A percentile compares a stretch with the other conserved stretches of the same genome.
Conservation (phyloP, 257 asterid species). For the Paulownia fortunei region DNA sequence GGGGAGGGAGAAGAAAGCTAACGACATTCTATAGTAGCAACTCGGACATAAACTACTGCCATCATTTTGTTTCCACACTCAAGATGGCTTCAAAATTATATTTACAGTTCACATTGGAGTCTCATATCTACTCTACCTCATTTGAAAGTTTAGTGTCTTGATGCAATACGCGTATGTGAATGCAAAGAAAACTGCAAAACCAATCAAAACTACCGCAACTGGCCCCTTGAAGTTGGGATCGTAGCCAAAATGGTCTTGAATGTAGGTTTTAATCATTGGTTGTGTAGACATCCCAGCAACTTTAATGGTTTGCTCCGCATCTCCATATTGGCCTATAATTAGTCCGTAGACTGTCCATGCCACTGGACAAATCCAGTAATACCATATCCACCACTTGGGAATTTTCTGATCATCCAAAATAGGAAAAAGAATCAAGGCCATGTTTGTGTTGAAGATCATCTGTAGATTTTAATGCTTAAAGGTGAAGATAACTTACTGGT, state of each 20-base stretch:
- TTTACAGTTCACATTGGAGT: constrained; percentile 7
- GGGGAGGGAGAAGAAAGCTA: background rate
- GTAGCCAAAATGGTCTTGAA: constrained; percentile 68
- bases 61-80: background rate
- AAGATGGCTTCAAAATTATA: background rate
- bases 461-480: background rate
- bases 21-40: background rate
- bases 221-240: constrained; percentile 64
- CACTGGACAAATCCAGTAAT: constrained; percentile 91
- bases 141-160: constrained; percentile 61
- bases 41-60: background rate
- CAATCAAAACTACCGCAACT: constrained; percentile 63
- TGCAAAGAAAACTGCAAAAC: constrained; percentile 62
- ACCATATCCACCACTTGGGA: constrained; percentile 97
- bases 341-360: constrained; percentile 96
- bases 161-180: constrained; percentile 69
- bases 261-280: constrained; percentile 60
- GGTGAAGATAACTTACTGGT: constrained; percentile 60
- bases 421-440: background rate
- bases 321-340: constrained; percentile 85
- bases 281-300: constrained; percentile 49
- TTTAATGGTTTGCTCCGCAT: constrained; percentile 44
- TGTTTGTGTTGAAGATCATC: background rate
- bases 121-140: constrained; percentile 40
- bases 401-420: constrained; percentile 59